Percentiles rank a stretch among this genome's conserved stretches.
phyloP scores from a whole-genome alignment of 768 basidiomycete species.

The Neoboletus subvelutipes region DNA sequence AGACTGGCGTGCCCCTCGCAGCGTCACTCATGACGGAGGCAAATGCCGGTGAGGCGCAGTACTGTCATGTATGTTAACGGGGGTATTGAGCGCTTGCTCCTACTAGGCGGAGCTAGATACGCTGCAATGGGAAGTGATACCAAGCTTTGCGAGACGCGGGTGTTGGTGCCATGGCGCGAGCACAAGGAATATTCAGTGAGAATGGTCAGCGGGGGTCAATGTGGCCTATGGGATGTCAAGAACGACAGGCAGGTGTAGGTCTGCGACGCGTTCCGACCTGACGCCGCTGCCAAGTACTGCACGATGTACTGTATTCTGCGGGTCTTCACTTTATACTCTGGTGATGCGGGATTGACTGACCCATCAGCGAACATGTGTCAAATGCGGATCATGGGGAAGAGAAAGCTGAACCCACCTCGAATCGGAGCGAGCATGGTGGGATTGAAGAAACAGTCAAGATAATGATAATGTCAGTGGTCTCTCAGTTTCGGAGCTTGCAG shows the following conservation, averaged over 20 bases:
- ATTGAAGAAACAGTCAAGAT: too few relatives aligned
- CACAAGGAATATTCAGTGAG: constrained; percentile 23
- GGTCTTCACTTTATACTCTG: neutral
- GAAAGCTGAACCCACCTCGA: neutral
- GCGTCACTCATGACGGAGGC: too few relatives aligned
- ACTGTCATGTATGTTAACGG: neutral
- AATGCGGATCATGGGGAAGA: neutral
- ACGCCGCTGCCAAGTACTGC: neutral
- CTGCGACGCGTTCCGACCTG: neutral
- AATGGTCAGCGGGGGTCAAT: neutral
- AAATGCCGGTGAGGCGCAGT: constrained; percentile 4
- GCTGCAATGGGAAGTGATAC: constrained; percentile 1
- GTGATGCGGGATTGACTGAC: neutral
- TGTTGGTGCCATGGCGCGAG: constrained; percentile 24
- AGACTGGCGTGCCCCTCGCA: neutral
- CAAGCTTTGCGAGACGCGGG: constrained; percentile 16
- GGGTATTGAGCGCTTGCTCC: neutral
- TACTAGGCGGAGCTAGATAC: constrained; percentile 11
- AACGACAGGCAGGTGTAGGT: constrained; percentile 12
- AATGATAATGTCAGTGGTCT: too few relatives aligned
- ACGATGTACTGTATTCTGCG: neutral
- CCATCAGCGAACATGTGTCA: neutral
- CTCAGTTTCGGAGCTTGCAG: too few relatives aligned
- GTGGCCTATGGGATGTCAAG: constrained; percentile 20
- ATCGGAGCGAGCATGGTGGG: neutral